Base-by-base conservation (phyloP, 2,329 filamentous ascomycete species). In the Aureobasidium leucospermi region DNA sequence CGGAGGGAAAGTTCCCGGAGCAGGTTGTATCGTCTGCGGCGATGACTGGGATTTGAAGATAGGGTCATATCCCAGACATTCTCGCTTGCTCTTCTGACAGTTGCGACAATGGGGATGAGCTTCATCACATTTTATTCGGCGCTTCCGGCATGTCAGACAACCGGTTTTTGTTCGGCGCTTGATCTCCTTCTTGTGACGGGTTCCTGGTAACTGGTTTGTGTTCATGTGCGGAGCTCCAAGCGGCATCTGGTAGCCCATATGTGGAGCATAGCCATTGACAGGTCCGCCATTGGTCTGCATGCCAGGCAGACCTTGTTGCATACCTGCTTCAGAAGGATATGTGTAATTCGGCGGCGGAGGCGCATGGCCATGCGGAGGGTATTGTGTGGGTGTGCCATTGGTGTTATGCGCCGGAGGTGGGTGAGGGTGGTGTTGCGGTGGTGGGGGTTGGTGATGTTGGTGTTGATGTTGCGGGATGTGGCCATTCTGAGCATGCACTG, bases 41-140 rank as follows among this genome's bases (percentile, higher is more conserved):
- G 85, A 84, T 47, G 81, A 76, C 67, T 87, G 84, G 63, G 86
- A 83, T 74, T 90, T 89, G 77, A 93, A 94, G 68, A 93, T 89
- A 39, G 89, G 89, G 69, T 94, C 89, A 82, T 94, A 94, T 59
- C 89, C 89, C 51, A 91, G 72, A 70, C 89, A 94, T 68, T 93
- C 89, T 69, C 89, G 88, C 76, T 93, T 94, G 66, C 88, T 91
- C 74, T 94, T 94, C 70, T 87, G 86, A 76, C 89, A 94, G 71
- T 94, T 90, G 76, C 90, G 86, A 79, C 94, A 99, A 62, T 81
- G 87, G 32, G 90, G 90, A 52, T 87, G 83, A 67, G 90, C 89
- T 72, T 97, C 94, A 63, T 94, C 94, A 73, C 94, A 99, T 75
- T 97, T 99, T 74, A 99, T 97, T 63, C 94, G 88, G 56, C 94